Conservation (phyloP, 2,329 filamentous ascomycete genomes). For the Clonostachys rosea region DNA sequence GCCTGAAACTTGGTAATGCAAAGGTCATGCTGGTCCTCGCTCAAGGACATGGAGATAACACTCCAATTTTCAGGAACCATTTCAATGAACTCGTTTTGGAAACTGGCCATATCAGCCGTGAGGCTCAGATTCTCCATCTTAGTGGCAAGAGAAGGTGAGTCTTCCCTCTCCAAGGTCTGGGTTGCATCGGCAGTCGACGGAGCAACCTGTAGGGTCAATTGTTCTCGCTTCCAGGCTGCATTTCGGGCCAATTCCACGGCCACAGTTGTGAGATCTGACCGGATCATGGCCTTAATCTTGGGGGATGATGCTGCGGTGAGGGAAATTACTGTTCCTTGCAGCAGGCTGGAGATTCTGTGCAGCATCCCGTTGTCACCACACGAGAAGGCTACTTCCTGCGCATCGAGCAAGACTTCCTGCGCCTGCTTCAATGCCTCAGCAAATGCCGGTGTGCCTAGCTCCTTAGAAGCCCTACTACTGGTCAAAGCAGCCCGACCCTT, state of each 20-base stretch:
- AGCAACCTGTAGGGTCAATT: conserved; percentile 44
- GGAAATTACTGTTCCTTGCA: conserved; percentile 62
- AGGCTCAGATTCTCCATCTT: conserved; percentile 26
- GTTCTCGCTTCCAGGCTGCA: conserved; percentile 62
- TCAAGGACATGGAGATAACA: conserved; percentile 79
- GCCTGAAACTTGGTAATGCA: conserved; percentile 82
- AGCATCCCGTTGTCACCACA: conserved; percentile 54
- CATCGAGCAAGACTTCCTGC: conserved; percentile 60
- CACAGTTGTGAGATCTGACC: conserved; percentile 36
- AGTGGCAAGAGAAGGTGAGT: background rate
- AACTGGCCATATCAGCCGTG: conserved; percentile 51
- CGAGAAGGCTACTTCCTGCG: conserved; percentile 52
- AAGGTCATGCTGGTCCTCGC: conserved; percentile 77
- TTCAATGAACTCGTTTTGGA: conserved; percentile 79
- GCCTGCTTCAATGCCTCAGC: conserved; percentile 58
- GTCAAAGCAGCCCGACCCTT: conserved; percentile 12
- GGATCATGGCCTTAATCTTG: conserved; percentile 42
- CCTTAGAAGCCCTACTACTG: background rate
- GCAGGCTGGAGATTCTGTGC: conserved; percentile 56
- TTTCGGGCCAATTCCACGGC: conserved; percentile 68
- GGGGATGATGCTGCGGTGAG: conserved; percentile 55
- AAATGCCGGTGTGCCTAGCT: conserved; percentile 33
- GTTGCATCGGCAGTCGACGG: background rate
- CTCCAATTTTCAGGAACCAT: conserved; percentile 81
- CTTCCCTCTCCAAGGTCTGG: no score